Conservation (phyloP, 192 early-diverging fungal genomes). For the Gorgonomyces haynaldii region DNA sequence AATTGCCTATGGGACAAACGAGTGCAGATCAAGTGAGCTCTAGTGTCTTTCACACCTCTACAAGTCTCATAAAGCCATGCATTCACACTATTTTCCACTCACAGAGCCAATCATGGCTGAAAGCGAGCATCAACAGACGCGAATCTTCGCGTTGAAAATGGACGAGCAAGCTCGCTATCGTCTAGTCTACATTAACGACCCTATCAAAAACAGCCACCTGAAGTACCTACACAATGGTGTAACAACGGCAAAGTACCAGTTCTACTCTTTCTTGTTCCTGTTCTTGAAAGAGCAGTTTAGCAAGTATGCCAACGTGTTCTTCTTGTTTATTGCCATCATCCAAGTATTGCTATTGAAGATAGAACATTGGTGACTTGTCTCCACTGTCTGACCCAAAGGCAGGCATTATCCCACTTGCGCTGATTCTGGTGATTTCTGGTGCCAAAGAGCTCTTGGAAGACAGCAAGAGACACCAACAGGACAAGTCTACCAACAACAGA, state of each 20-base stretch:
- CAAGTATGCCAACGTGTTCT: constrained; percentile 98
- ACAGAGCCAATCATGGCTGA: too few relatives aligned
- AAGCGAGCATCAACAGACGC: too few relatives aligned
- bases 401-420: constrained; percentile 69
- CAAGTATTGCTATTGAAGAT: constrained; percentile 46
- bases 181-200: constrained; percentile 84
- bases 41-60: too few relatives aligned
- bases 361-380: constrained; percentile 92
- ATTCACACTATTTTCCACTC: too few relatives aligned
- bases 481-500: constrained; percentile 31
- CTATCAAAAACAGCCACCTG: constrained; percentile 57
- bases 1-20: too few relatives aligned
- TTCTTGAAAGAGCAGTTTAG: constrained; percentile 96
- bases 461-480: constrained; percentile 31
- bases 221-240: constrained; percentile 88
- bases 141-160: too few relatives aligned
- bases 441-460: constrained; percentile 94
- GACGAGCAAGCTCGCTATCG: too few relatives aligned
- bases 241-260: constrained; percentile 93
- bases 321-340: constrained; percentile 92
- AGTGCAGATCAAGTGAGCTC: too few relatives aligned
- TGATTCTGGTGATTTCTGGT: constrained; percentile 82
- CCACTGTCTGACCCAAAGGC: constrained; percentile 76
- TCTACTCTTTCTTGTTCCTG: constrained; percentile 84
- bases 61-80: too few relatives aligned